Base-by-base conservation (phyloP, 441 rosid species). In the Theobroma grandiflorum region DNA sequence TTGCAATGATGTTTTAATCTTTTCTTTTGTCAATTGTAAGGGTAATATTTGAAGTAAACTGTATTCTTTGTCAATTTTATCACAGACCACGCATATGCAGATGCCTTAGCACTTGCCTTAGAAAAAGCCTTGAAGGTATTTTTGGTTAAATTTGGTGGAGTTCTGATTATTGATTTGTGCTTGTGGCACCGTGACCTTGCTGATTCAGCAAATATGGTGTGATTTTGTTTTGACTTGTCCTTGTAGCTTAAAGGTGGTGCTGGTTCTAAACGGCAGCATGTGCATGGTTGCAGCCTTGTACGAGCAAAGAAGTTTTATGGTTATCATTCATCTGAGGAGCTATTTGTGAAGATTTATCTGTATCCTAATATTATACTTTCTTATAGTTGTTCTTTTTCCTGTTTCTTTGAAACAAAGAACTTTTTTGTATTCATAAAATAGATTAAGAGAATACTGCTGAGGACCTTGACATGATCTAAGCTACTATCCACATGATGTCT, bases 261-360 rank as follows among this genome's bases (percentile, higher is more conserved):
- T 82, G 91, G 92, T 83, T 91, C 89, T 4, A 94, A 91, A 85
- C 89, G 94, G 75, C 99, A 93, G 77, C 99, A 97, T 70, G 93
- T 94, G 63, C 98, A 97, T 91, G 90, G 91, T 69, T 94, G 91
- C 86, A 87, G 89, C 83, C 89, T 94, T 85, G 99, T 97, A 68
- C 91, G 92, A 66, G 99, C 94, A 3, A 94, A 86, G 91, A 93
- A 84, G 80, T 90, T 97, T 86, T 97, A 97, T 86, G 99, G 99
- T 61, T 95, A 91, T 82, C 92, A 93, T 83, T 81, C 95, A 75
- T 84, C 86, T 8, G 99, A 97, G 85, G 99, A 94, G 88, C 88
- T 95, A 35, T 95, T 95, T 89, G 80, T 95, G 85, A 95, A 97
- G 90, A 93, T 95, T 79, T 88, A 89, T 80, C 78, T 95, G 99